These are phyloP conservation scores for Heritiera littoralis DNA, from an alignment of 345 rosid genomes.

Conservation along the genomic window DNA sequence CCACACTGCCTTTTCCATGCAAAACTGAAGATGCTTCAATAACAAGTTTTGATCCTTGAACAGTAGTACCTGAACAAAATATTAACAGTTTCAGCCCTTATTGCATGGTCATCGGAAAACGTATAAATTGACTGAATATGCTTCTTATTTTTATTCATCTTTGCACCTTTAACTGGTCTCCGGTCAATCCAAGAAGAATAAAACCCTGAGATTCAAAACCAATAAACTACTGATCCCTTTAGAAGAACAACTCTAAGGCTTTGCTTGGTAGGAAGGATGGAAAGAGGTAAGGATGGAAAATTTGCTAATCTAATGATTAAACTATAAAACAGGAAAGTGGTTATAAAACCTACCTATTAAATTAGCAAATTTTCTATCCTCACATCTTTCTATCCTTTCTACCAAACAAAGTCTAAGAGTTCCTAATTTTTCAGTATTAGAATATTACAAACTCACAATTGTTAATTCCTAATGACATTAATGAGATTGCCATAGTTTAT, in stretches of 20 bases:
- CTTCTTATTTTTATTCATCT: neutral
- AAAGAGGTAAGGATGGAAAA: too few species aligned
- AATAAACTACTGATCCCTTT: neutral
- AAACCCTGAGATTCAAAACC: neutral
- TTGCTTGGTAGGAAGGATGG: too few species aligned
- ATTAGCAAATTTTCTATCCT: too few species aligned
- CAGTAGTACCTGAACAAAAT: slow-evolving; percentile 27
- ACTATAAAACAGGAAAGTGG: too few species aligned
- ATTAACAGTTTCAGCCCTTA: slow-evolving; percentile 2
- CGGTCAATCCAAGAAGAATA: neutral
- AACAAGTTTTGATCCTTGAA: slow-evolving; percentile 27
- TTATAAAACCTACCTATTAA: too few species aligned
- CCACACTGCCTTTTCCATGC: slow-evolving; percentile 15
- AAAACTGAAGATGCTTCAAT: slow-evolving; percentile 19
- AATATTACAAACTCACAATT: neutral
- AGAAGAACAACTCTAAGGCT: neutral
- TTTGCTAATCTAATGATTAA: too few species aligned
- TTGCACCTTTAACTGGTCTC: neutral
- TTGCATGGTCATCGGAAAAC: neutral
- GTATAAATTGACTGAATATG: neutral
- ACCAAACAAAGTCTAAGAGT: neutral
- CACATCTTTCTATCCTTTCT: too few species aligned
- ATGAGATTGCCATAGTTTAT: neutral
- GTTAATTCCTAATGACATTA: neutral
- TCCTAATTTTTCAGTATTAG: neutral